These are phyloP conservation scores for Colletotrichum sansevieriae DNA, from an alignment of 2,329 filamentous ascomycete species.

Conservation along the genomic window DNA sequence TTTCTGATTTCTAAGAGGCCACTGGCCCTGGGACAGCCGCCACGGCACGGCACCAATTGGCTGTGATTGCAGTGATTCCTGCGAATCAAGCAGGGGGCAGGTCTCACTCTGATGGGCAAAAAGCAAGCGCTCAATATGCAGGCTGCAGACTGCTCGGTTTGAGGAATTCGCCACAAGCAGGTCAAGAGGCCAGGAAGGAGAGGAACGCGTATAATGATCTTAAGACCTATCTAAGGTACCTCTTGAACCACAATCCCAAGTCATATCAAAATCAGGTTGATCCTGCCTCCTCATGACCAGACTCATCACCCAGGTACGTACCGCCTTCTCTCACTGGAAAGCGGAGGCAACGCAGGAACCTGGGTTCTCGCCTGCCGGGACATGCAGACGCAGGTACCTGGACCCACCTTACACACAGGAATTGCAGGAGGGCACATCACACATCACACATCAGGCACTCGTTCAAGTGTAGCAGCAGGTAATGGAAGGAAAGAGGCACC, in stretches of 20 bases:
- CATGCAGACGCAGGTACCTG: conserved; percentile 5
- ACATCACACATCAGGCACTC: too few species aligned
- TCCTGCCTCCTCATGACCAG: too few species aligned
- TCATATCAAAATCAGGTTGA: too few species aligned
- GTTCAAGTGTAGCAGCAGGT: too few species aligned
- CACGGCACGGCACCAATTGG: too few species aligned
- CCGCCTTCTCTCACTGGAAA: background rate
- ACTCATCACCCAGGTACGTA: background rate
- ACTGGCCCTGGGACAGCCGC: background rate
- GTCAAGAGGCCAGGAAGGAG: background rate
- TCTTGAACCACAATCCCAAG: too few species aligned
- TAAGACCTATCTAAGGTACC: too few species aligned
- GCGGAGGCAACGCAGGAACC: background rate
- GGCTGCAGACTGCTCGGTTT: background rate
- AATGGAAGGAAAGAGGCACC: background rate
- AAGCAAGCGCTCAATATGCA: conserved; percentile 1
- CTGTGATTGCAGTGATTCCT: too few species aligned
- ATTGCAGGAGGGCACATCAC: too few species aligned
- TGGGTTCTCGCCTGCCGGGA: background rate
- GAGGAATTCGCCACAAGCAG: too few species aligned
- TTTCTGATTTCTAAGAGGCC: background rate
- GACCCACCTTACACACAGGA: conserved; percentile 1
- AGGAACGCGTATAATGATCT: too few species aligned
- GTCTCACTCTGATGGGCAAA: background rate
- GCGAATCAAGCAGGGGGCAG: background rate